These are phyloP conservation scores for Pestalotiopsis sp. DNA, from an alignment of 2,329 filamentous ascomycete genomes.

Conservation along the genomic window DNA sequence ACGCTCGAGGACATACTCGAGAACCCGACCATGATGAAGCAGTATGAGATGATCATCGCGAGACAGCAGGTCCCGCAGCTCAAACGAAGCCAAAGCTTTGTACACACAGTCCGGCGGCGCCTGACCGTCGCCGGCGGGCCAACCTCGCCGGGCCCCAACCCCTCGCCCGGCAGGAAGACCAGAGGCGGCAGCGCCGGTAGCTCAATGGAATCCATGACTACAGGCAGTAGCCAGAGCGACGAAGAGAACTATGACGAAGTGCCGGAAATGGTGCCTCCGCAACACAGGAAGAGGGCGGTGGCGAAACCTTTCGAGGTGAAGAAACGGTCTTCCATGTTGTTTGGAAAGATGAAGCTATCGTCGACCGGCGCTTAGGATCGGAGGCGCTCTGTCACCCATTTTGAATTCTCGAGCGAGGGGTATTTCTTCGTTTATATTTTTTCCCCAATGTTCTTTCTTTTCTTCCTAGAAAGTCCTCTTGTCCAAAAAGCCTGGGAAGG, in stretches of 20 bases:
- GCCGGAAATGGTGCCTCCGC: neutral
- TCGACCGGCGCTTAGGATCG: neutral
- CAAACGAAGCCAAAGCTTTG: conserved; percentile 22
- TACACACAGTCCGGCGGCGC: conserved; percentile 23
- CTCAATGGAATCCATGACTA: conserved; percentile 30
- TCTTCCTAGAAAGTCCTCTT: neutral
- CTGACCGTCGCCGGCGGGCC: conserved; percentile 17
- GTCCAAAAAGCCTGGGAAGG: neutral
- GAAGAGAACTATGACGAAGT: conserved; percentile 19
- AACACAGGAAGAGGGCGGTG: neutral
- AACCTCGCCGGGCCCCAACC: neutral
- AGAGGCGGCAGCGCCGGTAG: conserved; percentile 19
- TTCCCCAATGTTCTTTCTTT: neutral
- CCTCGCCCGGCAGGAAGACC: neutral
- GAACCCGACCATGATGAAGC: conserved; percentile 50
- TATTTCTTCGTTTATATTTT: neutral
- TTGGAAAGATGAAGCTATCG: conserved; percentile 8
- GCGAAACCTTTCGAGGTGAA: conserved; percentile 2
- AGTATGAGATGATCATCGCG: conserved; percentile 43
- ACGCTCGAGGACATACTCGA: conserved; percentile 51
- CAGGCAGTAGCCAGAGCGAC: conserved; percentile 27
- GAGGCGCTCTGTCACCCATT: neutral
- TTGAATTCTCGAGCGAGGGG: neutral
- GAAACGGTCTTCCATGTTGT: conserved; percentile 6
- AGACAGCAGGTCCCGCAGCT: conserved; percentile 24